Conservation (phyloP, 202 grass and related monocot genomes). For the Schoenoplectus tabernaemontani region DNA sequence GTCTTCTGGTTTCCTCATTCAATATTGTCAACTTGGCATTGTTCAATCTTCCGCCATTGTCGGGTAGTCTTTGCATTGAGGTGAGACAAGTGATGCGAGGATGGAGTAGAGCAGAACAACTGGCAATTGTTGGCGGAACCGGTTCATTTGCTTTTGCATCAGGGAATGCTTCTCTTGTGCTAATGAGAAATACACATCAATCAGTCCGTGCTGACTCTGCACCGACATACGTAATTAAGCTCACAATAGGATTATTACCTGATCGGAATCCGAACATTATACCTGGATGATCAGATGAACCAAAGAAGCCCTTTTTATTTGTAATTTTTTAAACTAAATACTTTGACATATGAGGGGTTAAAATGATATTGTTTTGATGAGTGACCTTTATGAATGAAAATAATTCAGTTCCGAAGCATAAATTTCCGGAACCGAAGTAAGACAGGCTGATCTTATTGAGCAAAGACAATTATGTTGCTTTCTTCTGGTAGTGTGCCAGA, state of each 20-base stretch:
- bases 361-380: constrained; percentile 1
- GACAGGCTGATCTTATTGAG: neutral
- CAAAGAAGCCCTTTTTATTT: neutral
- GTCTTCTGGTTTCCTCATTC: constrained; percentile 31
- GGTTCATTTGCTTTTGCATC: constrained; percentile 53
- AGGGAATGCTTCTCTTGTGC: constrained; percentile 28
- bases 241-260: constrained; percentile 30
- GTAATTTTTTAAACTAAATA: neutral
- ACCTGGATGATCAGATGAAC: constrained; percentile 14
- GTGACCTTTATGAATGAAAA: neutral
- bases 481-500: neutral
- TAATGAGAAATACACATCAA: neutral
- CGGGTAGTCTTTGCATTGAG: constrained; percentile 61
- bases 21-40: constrained; percentile 49
- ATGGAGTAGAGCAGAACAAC: neutral
- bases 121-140: constrained; percentile 64
- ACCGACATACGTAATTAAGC: neutral
- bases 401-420: neutral
- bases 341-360: neutral
- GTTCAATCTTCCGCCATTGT: constrained; percentile 29
- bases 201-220: neutral
- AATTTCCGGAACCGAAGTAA: neutral
- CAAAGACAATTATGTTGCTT: neutral
- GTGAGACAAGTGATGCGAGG: constrained; percentile 8
- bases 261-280: neutral